Base-by-base conservation (phyloP, 192 early-diverging fungal species). In the Podila verticillata region DNA sequence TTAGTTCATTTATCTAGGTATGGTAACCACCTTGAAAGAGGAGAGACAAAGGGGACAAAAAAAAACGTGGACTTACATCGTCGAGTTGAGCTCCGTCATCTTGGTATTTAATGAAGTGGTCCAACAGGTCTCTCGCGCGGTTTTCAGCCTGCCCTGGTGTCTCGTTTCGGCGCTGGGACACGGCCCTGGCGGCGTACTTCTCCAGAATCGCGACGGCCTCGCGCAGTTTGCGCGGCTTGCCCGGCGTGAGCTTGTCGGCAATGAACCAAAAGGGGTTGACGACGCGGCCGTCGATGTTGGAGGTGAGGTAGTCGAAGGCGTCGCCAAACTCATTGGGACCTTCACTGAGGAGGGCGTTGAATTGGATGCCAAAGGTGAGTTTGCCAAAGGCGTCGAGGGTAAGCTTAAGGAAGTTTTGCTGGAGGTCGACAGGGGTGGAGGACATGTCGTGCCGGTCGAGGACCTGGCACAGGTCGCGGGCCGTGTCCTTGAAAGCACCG, bases 291-390 rank as follows among this genome's bases (percentile, higher is more conserved):
- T 69, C 61, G 4, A 79, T 67, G 7, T 47, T 65, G 31, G 61
- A 48, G 68, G 89, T 88, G 26, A 81, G 63, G 24, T 66, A 73
- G 72, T 91, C 89, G 65, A 91, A 91, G 10, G 89, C 75, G 8
- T 31, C 66, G 0, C 85, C 86, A 86, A 89, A 87, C 31, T 57
- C 30, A 30, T 30, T 4, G 24, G 47, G 36, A 5, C 49, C 36
- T 20, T 66, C 48, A 32, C 39, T 34, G 20, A 59, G 8, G 17
- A 74, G 32, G 5, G 31, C 54, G 44, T 66, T 24, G n/a, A 74
- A 39, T 17, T 74, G 35, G 15, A 57, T 7, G 15, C 64, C 56
- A 49, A 74, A 74, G 22, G 35, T 60, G 1, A 66, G 63, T 63
- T 80, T 65, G 28, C 44, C 68, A 72, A 57, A 29, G 57, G 28